Percentiles rank a stretch among this genome's conserved stretches.
Evolutionary conservation across 441 rosid genomes (phyloP).

Genomic region (Gossypium laxum): DNA sequence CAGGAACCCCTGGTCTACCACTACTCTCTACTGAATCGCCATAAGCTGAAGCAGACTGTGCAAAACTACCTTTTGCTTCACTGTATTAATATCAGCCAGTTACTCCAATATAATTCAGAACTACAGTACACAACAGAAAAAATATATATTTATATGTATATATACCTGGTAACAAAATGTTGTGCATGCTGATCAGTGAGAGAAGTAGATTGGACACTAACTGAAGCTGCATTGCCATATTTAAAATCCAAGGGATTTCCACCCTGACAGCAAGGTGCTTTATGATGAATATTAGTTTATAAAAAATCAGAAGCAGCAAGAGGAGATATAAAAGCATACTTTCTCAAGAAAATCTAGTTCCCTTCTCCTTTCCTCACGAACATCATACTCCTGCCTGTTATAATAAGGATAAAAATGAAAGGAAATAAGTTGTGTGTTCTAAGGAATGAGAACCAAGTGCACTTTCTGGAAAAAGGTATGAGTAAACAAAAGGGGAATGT

Average conservation of each 20-base stretch:
- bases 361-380: slow-evolving; percentile 88
- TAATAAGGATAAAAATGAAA: slow-evolving; percentile 14
- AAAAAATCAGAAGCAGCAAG: slow-evolving; percentile 14
- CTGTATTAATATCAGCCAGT: slow-evolving; percentile 36
- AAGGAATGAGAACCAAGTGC: neutral
- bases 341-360: slow-evolving; percentile 95
- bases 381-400: slow-evolving; percentile 92
- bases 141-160: slow-evolving; percentile 10
- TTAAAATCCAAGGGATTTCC: slow-evolving; percentile 97
- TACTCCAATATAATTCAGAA: slow-evolving; percentile 17
- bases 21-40: slow-evolving; percentile 96
- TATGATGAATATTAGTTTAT: slow-evolving; percentile 11
- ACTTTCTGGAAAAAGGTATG: neutral
- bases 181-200: slow-evolving; percentile 71
- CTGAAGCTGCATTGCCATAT: slow-evolving; percentile 61
- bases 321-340: slow-evolving; percentile 42
- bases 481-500: slow-evolving; percentile 3
- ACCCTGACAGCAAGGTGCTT: slow-evolving; percentile 50
- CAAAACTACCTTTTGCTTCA: slow-evolving; percentile 94
- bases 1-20: slow-evolving; percentile 69
- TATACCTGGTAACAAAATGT: slow-evolving; percentile 74
- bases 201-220: slow-evolving; percentile 90
- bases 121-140: slow-evolving; percentile 16
- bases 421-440: neutral
- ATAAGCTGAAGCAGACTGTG: slow-evolving; percentile 79